Base-by-base conservation (phyloP, 768 basidiomycete genomes). In the Dacryopinax spathularia region DNA sequence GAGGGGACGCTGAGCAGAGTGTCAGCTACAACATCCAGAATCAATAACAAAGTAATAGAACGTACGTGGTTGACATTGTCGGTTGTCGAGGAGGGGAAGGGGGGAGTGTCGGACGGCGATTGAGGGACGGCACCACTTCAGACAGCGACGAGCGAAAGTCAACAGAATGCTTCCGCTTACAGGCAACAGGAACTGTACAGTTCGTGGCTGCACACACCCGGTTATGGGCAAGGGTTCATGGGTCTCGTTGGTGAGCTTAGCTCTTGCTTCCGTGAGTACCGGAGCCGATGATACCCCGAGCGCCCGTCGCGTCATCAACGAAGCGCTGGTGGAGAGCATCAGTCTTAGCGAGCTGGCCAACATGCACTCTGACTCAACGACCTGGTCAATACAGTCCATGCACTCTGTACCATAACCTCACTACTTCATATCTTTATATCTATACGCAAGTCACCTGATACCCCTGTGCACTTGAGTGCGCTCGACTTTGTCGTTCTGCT, bases 31-130 rank as follows among this genome's bases (percentile, higher is more conserved):
- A 18, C 20, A 5, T 29, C 48, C 10, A n/a, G n/a, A n/a, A 27
- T 56, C 25, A 29, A 25, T 9, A 9, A 5, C 25, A 29, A 7
- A 56, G 29, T 13, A 56, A 25, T 27, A 29, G 48, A 6, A 29
- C 48, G 25, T 56, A 56, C 48, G 48, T 56, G 48, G 48, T 56
- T 22, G 48, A 56, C 48, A 56, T 56, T n/a, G 48, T 13, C 29
- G 48, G 48, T 29, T 56, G 48, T 56, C 48, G 48, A 29, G 3
- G 48, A 31, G 48, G 48, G 48, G 48, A 56, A 56, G 13, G 39
- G 48, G 48, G n/a, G n/a, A n/a, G 15, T 56, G 48, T 56, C 48
- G 48, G 48, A 56, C 48, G 48, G 29, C 31, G 25, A n/a, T n/a
- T 56, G 29, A 15, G 31, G 48, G 25, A 13, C 48, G 10, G 48